Evolutionary conservation across 2,329 filamentous ascomycete genomes (phyloP).

Genomic region (Phialophora verrucosa): DNA sequence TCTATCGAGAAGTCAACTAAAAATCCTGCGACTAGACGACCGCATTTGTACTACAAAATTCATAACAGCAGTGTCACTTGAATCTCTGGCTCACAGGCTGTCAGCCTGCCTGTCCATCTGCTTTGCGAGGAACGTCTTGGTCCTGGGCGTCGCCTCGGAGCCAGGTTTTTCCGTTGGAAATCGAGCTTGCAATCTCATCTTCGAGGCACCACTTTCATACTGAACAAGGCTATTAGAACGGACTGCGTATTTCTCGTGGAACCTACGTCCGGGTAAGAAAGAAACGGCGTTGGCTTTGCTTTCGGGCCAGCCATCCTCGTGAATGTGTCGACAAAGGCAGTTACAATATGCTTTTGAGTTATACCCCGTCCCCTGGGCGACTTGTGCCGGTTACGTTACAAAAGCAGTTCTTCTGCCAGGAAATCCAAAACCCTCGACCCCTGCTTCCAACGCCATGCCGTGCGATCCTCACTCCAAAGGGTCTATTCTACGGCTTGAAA

Average conservation of each 20-base stretch:
- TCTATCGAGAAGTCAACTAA: background rate
- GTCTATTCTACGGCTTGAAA: background rate
- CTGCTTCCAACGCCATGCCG: background rate
- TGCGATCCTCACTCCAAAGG: background rate
- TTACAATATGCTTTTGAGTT: background rate
- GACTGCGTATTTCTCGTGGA: background rate
- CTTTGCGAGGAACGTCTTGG: background rate
- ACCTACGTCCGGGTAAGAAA: background rate
- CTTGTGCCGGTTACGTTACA: slow-evolving; percentile 2
- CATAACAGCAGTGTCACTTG: background rate
- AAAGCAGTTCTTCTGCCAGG: background rate
- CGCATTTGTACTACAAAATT: no score
- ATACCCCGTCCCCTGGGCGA: background rate
- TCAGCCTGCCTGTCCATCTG: background rate
- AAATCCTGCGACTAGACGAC: background rate
- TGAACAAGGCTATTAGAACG: background rate
- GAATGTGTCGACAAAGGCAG: background rate
- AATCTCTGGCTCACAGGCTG: background rate
- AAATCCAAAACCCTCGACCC: background rate
- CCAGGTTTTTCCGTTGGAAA: background rate
- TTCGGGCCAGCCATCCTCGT: background rate
- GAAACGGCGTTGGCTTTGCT: background rate
- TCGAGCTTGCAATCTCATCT: background rate
- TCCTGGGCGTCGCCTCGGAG: background rate
- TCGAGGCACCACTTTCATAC: background rate